Evolutionary conservation across 129 eudicot species (phyloP).

Genomic region (Heracleum sosnowskyi): DNA sequence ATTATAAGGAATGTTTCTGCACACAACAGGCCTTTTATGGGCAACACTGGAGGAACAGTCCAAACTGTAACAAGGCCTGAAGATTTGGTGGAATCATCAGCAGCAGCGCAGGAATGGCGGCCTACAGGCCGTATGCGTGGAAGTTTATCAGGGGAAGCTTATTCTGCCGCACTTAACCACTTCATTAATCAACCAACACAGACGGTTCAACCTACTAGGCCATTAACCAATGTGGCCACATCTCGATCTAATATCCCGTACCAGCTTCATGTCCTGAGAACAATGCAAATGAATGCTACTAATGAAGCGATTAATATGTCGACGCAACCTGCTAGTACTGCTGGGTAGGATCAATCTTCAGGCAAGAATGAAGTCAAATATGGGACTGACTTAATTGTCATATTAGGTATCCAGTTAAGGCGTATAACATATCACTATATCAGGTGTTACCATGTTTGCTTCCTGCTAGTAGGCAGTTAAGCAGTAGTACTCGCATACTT

Average conservation of each 20-base stretch:
- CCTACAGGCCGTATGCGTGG: constrained; percentile 87
- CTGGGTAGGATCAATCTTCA: not conserved
- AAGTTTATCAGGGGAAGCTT: constrained; percentile 52
- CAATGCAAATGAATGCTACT: constrained; percentile 20
- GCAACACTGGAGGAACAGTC: constrained; percentile 15
- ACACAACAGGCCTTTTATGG: constrained; percentile 13
- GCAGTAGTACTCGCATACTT: not conserved
- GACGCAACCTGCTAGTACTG: constrained; percentile 11
- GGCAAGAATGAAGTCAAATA: not conserved
- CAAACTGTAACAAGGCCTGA: constrained; percentile 32
- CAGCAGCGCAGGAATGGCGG: constrained; percentile 56
- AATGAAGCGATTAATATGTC: not conserved
- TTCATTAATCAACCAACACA: constrained; percentile 36
- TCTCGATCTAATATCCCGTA: constrained; percentile 28
- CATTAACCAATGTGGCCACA: constrained; percentile 32
- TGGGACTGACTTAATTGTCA: not conserved
- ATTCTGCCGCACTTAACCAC: constrained; percentile 47
- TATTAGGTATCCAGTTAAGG: not conserved
- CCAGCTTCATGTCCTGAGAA: constrained; percentile 28
- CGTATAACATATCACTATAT: not conserved
- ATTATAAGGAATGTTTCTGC: constrained; percentile 18
- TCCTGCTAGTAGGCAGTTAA: not conserved
- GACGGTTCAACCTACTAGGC: constrained; percentile 49
- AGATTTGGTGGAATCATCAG: constrained; percentile 18
- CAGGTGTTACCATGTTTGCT: not conserved